These are phyloP conservation scores for Ophiostoma quercus DNA, from an alignment of 2,329 filamentous ascomycete species.

Conservation along the genomic window DNA sequence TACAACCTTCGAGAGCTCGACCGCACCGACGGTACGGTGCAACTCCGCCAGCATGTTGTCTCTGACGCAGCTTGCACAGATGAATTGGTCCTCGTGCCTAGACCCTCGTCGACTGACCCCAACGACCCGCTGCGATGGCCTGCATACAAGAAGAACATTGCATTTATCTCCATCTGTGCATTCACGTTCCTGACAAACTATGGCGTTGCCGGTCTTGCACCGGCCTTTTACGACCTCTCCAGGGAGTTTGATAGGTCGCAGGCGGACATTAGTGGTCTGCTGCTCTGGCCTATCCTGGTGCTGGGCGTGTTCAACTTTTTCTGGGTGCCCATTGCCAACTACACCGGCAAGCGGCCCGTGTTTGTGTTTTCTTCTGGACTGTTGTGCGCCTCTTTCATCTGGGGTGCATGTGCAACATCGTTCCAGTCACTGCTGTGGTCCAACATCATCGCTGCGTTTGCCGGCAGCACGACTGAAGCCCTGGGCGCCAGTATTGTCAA, in stretches of 20 bases:
- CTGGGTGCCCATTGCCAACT: slow-evolving; percentile 45
- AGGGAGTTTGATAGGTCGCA: slow-evolving; percentile 41
- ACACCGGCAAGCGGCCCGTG: slow-evolving; percentile 43
- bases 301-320: slow-evolving; percentile 46
- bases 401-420: slow-evolving; percentile 40
- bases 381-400: slow-evolving; percentile 39
- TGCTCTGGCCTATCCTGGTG: slow-evolving; percentile 42
- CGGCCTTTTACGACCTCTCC: slow-evolving; percentile 42
- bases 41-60: slow-evolving; percentile 26
- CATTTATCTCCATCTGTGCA: slow-evolving; percentile 40
- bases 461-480: slow-evolving; percentile 42
- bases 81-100: slow-evolving; percentile 40
- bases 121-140: slow-evolving; percentile 47
- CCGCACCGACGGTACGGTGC: slow-evolving; percentile 45
- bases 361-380: slow-evolving; percentile 41
- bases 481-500: slow-evolving; percentile 37
- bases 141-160: slow-evolving; percentile 41
- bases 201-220: slow-evolving; percentile 41
- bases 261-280: slow-evolving; percentile 40
- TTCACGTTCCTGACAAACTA: slow-evolving; percentile 45
- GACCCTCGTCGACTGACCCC: slow-evolving; percentile 40
- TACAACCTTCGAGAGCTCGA: slow-evolving; percentile 32
- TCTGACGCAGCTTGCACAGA: neutral
- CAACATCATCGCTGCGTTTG: slow-evolving; percentile 43
- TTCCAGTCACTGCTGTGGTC: slow-evolving; percentile 43